Percentiles rank a stretch among this genome's conserved stretches.
Evolutionary conservation across 2,329 filamentous ascomycete genomes (phyloP).

Genomic region (Microascus cirrosus): DNA sequence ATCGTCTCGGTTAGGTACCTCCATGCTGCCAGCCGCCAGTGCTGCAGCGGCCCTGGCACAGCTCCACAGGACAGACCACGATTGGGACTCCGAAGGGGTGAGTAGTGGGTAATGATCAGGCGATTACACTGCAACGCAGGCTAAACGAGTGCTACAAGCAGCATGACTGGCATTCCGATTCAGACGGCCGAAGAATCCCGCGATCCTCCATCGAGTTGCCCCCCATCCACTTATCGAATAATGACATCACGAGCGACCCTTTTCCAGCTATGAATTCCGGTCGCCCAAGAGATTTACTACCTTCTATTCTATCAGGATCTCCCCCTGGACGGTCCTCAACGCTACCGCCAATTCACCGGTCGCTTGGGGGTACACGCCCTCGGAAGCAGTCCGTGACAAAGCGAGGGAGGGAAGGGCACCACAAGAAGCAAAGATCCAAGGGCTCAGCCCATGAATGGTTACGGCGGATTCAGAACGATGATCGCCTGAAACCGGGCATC

Average conservation of each 20-base stretch:
- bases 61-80: slow-evolving; percentile 62
- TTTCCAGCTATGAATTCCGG: slow-evolving; percentile 50
- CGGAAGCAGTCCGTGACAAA: slow-evolving; percentile 83
- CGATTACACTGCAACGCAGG: background rate
- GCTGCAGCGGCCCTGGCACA: slow-evolving; percentile 82
- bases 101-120: background rate
- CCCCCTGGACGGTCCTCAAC: slow-evolving; percentile 82
- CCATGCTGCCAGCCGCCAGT: slow-evolving; percentile 37
- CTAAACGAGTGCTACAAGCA: slow-evolving; percentile 1
- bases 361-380: slow-evolving; percentile 58
- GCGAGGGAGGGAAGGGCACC: slow-evolving; percentile 61
- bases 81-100: slow-evolving; percentile 72
- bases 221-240: slow-evolving; percentile 46
- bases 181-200: slow-evolving; percentile 51
- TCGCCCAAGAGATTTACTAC: slow-evolving; percentile 63
- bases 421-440: slow-evolving; percentile 67
- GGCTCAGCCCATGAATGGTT: slow-evolving; percentile 59
- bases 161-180: slow-evolving; percentile 63
- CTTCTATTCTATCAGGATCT: slow-evolving; percentile 71
- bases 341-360: slow-evolving; percentile 69
- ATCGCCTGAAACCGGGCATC: slow-evolving; percentile 53
- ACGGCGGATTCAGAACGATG: slow-evolving; percentile 45
- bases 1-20: background rate
- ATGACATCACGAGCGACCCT: slow-evolving; percentile 62
- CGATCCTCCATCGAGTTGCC: slow-evolving; percentile 64